phyloP scores from a whole-genome alignment of 768 basidiomycete genomes.

The Austroboletus eburneus region DNA sequence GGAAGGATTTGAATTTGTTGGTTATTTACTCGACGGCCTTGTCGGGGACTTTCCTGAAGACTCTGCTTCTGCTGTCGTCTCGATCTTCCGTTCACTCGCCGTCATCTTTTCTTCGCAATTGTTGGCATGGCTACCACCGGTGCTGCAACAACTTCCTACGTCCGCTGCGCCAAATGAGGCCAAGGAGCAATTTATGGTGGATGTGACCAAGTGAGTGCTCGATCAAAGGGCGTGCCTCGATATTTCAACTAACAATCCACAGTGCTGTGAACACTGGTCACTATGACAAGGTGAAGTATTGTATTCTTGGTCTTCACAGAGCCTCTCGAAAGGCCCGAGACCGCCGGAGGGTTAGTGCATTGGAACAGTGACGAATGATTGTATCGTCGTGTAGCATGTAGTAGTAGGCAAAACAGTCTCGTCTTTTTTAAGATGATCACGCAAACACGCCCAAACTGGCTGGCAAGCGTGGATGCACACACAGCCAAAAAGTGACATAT shows the following conservation, averaged over 20 bases:
- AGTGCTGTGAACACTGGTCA: constrained; percentile 65
- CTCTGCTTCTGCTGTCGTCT: constrained; percentile 63
- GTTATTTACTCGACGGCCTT: constrained; percentile 69
- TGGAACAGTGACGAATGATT: constrained; percentile 23
- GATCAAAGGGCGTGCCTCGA: neutral
- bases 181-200: constrained; percentile 68
- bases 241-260: constrained; percentile 4
- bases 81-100: constrained; percentile 70
- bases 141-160: constrained; percentile 67
- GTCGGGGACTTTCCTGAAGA: constrained; percentile 90
- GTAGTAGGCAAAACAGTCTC: constrained; percentile 19
- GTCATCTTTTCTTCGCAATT: constrained; percentile 66
- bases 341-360: constrained; percentile 39
- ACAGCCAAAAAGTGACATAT: constrained; percentile 10
- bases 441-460: constrained; percentile 27
- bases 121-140: constrained; percentile 64
- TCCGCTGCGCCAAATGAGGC: constrained; percentile 56
- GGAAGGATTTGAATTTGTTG: constrained; percentile 69
- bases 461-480: constrained; percentile 17
- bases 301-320: constrained; percentile 65
- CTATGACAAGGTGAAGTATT: constrained; percentile 80
- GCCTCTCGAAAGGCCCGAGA: constrained; percentile 73
- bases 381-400: constrained; percentile 8
- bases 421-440: neutral
- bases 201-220: constrained; percentile 65